These are phyloP conservation scores for Vitis cinerea DNA, from an alignment of 164 flowering plant genomes.

Conservation along the genomic window DNA sequence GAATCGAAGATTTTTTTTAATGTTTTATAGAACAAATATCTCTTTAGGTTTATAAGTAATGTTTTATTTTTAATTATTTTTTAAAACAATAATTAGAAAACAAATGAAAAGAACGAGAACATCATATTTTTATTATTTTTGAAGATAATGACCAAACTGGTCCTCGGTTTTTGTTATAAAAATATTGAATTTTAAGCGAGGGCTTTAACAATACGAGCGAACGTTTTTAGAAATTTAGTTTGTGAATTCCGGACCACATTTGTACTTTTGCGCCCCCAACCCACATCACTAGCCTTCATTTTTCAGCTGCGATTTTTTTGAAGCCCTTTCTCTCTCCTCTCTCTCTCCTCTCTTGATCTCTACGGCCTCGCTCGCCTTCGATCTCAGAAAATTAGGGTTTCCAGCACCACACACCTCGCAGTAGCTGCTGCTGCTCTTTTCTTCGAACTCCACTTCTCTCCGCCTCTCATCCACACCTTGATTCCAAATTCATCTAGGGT, in stretches of 20 bases:
- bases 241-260: conserved; percentile 3
- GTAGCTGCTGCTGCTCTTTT: conserved; percentile 5
- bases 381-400: conserved; percentile 39
- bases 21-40: no score
- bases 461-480: conserved; percentile 3
- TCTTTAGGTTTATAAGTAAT: no score
- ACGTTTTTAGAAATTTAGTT: no score
- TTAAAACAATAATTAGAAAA: no score
- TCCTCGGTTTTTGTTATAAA: no score
- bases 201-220: no score
- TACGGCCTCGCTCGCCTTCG: conserved; percentile 12
- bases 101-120: no score
- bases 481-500: conserved; percentile 26
- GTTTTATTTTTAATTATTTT: no score
- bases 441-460: conserved; percentile 4
- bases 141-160: no score
- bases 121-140: no score
- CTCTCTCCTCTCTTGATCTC: conserved; percentile 22
- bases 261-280: conserved; percentile 16
- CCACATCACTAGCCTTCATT: not conserved
- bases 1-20: no score
- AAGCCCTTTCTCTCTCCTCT: not conserved
- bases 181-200: no score
- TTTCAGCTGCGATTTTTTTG: not conserved
- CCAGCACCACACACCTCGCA: conserved; percentile 9